A percentile compares a stretch with the other conserved stretches of the same genome.
Evolutionary conservation across 441 rosid genomes (phyloP).

Genomic region (Pelargonium cotyledonis): DNA sequence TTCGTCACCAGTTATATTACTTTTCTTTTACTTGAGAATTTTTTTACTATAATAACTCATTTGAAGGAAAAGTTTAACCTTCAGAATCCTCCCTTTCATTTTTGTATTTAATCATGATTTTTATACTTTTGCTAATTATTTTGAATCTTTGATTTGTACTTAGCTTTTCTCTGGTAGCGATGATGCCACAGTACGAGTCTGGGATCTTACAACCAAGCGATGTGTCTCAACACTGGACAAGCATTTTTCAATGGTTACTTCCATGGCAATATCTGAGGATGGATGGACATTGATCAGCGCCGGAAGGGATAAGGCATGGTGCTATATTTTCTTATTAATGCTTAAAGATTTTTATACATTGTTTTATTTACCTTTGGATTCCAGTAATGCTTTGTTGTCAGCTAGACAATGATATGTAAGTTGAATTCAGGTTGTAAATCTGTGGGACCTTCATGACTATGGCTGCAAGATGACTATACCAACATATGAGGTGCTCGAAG

Average conservation of each 20-base stretch:
- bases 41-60: too few species aligned
- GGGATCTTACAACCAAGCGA: slow-evolving; percentile 83
- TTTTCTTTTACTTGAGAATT: too few species aligned
- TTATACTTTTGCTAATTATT: slow-evolving; percentile 12
- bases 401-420: slow-evolving; percentile 14
- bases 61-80: too few species aligned
- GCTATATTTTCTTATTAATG: slow-evolving; percentile 14
- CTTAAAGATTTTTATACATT: slow-evolving; percentile 9
- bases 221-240: slow-evolving; percentile 58
- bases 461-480: slow-evolving; percentile 69
- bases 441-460: slow-evolving; percentile 87
- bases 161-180: slow-evolving; percentile 90
- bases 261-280: slow-evolving; percentile 75
- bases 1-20: too few species aligned
- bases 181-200: slow-evolving; percentile 76
- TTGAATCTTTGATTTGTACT: slow-evolving; percentile 8
- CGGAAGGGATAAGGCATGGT: slow-evolving; percentile 82
- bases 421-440: slow-evolving; percentile 68
- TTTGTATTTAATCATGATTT: too few species aligned
- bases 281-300: slow-evolving; percentile 72
- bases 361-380: not conserved
- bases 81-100: too few species aligned
- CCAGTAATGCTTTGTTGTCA: too few species aligned
- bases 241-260: slow-evolving; percentile 78
- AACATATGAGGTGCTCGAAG: slow-evolving; percentile 77